A percentile compares a stretch with the other conserved stretches of the same genome.
These are phyloP conservation scores for Fragaria ananassa DNA, from an alignment of 306 rosid species.

Conservation along the genomic window DNA sequence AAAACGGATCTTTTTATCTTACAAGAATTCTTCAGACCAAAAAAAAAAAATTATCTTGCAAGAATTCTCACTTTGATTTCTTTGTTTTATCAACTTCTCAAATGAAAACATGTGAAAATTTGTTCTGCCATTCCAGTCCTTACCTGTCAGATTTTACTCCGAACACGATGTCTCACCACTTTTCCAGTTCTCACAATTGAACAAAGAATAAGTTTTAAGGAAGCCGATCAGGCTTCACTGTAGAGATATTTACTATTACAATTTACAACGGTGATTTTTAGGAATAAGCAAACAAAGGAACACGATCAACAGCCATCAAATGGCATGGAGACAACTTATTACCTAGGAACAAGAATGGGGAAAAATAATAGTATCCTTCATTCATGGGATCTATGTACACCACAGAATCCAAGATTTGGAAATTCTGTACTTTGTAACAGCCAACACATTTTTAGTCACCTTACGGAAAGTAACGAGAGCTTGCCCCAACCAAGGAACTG, in stretches of 20 bases:
- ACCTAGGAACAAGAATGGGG: conserved; percentile 34
- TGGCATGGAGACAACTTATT: conserved; percentile 35
- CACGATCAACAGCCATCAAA: conserved; percentile 31
- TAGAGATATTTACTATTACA: conserved; percentile 18
- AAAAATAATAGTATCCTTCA: conserved; percentile 34
- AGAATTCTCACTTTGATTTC: no score
- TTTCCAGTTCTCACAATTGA: not conserved
- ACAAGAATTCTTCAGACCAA: no score
- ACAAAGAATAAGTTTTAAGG: not conserved
- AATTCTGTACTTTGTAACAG: conserved; percentile 52
- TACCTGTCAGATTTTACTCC: no score
- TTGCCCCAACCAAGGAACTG: conserved; percentile 47
- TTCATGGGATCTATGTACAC: conserved; percentile 64
- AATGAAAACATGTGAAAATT: no score
- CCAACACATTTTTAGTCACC: conserved; percentile 59
- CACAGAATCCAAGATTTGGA: conserved; percentile 57
- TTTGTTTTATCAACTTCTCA: no score
- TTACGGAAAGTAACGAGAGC: conserved; percentile 47
- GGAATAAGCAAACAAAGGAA: conserved; percentile 39
- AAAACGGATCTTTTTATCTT: no score
- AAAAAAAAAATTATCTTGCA: no score
- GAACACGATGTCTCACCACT: no score
- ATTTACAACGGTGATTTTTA: conserved; percentile 44
- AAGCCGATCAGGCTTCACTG: conserved; percentile 28
- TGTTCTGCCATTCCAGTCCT: no score